Conservation (phyloP, 2,329 filamentous ascomycete genomes). For the Ophiostoma angusticollis region DNA sequence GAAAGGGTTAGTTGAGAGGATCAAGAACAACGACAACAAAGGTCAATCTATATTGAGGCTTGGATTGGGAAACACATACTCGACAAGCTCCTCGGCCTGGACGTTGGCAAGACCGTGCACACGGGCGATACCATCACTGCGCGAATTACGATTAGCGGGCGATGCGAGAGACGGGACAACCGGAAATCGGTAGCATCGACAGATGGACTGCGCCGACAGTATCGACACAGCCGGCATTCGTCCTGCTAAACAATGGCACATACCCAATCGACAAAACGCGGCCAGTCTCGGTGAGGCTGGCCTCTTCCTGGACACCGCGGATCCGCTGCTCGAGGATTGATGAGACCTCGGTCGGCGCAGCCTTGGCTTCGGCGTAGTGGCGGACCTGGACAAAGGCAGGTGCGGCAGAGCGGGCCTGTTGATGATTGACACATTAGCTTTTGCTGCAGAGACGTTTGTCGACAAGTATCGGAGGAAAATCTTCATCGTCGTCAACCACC, state of each 20-base stretch:
- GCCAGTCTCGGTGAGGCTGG: slow-evolving; percentile 92
- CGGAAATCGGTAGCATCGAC: background rate
- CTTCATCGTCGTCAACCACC: background rate
- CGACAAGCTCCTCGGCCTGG: slow-evolving; percentile 99
- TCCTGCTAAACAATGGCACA: no score
- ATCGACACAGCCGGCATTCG: no score
- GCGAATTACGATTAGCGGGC: slow-evolving; percentile 18
- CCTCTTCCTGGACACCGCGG: slow-evolving; percentile 94
- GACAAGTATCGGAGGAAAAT: background rate
- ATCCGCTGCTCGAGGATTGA: slow-evolving; percentile 99
- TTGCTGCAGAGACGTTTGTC: background rate
- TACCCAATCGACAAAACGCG: slow-evolving; percentile 98
- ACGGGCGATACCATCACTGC: slow-evolving; percentile 99
- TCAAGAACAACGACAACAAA: no score
- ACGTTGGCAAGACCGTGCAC: slow-evolving; percentile 99
- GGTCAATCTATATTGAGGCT: no score
- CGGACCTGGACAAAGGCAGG: slow-evolving; percentile 69
- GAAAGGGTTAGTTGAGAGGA: no score
- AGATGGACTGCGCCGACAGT: no score
- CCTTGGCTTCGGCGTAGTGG: slow-evolving; percentile 91
- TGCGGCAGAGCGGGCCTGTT: slow-evolving; percentile 71
- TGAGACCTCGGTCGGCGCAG: slow-evolving; percentile 92
- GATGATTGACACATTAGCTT: background rate
- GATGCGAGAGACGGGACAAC: no score
- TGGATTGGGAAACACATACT: slow-evolving; percentile 66